Evolutionary conservation across 148 eudicot species (phyloP), one percentile per base, ranked within the genome.

Genomic region (Spergularia bocconei): DNA sequence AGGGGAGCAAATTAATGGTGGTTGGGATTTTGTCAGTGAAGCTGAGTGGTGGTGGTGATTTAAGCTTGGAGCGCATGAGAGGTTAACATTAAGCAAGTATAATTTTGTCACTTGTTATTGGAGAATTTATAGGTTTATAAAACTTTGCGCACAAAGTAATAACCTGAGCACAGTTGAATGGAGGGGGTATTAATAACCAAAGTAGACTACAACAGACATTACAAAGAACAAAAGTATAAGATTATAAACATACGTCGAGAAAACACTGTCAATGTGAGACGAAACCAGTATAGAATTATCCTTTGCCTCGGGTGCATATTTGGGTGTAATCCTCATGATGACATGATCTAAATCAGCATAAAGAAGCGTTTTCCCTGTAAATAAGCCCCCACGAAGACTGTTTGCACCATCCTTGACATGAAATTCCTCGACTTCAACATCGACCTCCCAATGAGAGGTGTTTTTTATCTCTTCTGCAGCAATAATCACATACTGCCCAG

Each of bases 341-440:
- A 95, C 75, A 84, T 95, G 97, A 79, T 81, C 80, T 65, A 92
- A 82, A 88, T 95, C 98, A 75, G 98, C 87, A 85, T 95, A 95
- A 44, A 92, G 82, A 65, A 89, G 84, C 21, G 92, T 85, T 81
- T 79, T 95, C 65, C 98, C 97, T 29, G 77, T 83, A 82, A 92
- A 92, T 75, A 88, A 89, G 54, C 97, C 97, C 77, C 96, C 75
- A 19, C 76, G 85, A 65, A 92, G 77, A 82, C 70, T 80, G 83
- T 92, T 89, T 44, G 91, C 97, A 84, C 97, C 98, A 75, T 85
- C 64, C 16, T 82, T 88, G 60, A 83, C 93, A 85, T 89, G 90
- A 79, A 90, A 92, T 74, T 82, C 75, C 41, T 95, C 98, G 52
- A 95, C 90, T 80, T 95, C 90, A 75, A 92, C 96, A 79, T 90